phyloP scores from a whole-genome alignment of 2,329 filamentous ascomycete genomes.

The Fusarium pseudoanthophilum region DNA sequence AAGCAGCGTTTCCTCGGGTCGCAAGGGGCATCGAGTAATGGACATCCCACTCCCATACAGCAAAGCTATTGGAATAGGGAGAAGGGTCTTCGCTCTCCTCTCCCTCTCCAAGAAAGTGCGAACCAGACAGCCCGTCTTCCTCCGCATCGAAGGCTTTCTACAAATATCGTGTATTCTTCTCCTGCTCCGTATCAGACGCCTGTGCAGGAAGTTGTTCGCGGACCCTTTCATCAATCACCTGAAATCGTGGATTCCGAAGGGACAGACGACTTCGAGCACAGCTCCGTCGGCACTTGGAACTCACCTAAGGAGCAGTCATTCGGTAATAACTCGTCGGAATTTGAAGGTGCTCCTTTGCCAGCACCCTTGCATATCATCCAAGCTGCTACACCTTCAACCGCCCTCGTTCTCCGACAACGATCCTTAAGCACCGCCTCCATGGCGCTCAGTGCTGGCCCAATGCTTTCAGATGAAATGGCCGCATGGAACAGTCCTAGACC shows the following conservation, averaged over 20 bases:
- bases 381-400: not conserved
- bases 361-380: constrained; percentile 39
- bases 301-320: not conserved
- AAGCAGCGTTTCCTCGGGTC: not conserved
- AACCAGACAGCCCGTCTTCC: not conserved
- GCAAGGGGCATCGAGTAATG: not conserved
- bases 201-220: not conserved
- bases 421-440: constrained; percentile 13
- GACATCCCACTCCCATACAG: not conserved
- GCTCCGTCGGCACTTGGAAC: constrained; percentile 11
- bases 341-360: constrained; percentile 22
- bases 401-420: not conserved
- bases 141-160: not conserved
- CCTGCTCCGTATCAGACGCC: not conserved
- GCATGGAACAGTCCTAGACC: not conserved
- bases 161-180: not conserved
- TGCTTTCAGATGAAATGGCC: not conserved
- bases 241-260: not conserved
- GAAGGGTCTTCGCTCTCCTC: not conserved
- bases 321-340: not conserved
- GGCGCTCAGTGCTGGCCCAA: constrained; percentile 19
- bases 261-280: not conserved
- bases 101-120: not conserved
- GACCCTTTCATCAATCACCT: not conserved
- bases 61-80: not conserved